Conservation (phyloP, 192 early-diverging fungal genomes). For the Linnemannia exigua region DNA sequence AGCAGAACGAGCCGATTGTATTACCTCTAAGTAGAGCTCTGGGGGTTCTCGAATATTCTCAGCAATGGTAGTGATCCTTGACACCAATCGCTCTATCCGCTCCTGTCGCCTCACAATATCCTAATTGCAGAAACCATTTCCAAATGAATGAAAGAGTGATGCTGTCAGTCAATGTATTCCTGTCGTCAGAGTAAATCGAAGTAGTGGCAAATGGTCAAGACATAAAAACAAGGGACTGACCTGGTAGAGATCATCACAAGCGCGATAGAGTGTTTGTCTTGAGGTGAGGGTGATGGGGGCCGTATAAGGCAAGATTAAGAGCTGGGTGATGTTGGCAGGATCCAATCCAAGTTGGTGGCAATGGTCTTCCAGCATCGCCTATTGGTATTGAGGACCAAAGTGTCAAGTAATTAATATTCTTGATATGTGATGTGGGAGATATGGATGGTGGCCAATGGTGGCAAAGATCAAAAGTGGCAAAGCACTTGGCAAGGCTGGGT, state of each 20-base stretch:
- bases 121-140: slow-evolving; percentile 9
- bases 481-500: not conserved
- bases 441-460: slow-evolving; percentile 4
- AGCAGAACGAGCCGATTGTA: not conserved
- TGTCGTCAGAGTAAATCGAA: not conserved
- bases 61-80: slow-evolving; percentile 45
- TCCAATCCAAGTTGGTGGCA: slow-evolving; percentile 43
- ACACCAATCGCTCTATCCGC: slow-evolving; percentile 37
- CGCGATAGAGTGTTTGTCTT: slow-evolving; percentile 23
- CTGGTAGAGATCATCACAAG: slow-evolving; percentile 44
- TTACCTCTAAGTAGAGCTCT: slow-evolving; percentile 31
- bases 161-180: not conserved
- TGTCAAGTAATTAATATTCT: not conserved
- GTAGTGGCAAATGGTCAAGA: not conserved
- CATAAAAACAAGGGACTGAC: not conserved
- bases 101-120: slow-evolving; percentile 42
- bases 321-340: slow-evolving; percentile 38
- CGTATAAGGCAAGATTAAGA: slow-evolving; percentile 16
- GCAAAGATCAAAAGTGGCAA: slow-evolving; percentile 13
- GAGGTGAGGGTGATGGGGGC: slow-evolving; percentile 36
- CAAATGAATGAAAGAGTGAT: not conserved
- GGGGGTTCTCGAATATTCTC: slow-evolving; percentile 45
- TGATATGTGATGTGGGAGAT: not conserved
- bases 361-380: slow-evolving; percentile 35
- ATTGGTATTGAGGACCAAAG: not conserved